phyloP scores from a whole-genome alignment of 805 yeast species.

The Starmerella cellae region DNA sequence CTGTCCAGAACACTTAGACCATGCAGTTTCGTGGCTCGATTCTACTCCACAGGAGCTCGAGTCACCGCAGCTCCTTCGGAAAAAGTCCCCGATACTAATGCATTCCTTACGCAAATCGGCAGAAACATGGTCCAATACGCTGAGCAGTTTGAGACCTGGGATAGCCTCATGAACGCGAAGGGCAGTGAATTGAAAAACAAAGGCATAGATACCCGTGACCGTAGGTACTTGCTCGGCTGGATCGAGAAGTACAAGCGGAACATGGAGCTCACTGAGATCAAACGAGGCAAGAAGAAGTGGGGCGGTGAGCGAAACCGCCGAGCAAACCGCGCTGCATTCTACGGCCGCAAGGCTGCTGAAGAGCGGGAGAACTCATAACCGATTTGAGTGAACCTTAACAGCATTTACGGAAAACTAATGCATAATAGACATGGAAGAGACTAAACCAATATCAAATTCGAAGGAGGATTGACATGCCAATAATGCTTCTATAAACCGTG shows the following conservation, averaged over 20 bases:
- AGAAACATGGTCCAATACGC: conserved; percentile 54
- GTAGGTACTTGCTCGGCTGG: conserved; percentile 60
- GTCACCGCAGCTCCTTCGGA: conserved; percentile 31
- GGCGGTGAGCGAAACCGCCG: conserved; percentile 81
- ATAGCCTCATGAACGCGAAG: conserved; percentile 44
- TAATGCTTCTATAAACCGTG: no score
- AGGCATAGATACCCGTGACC: conserved; percentile 60
- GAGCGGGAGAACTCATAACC: conserved; percentile 12
- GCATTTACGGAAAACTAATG: no score
- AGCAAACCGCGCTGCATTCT: conserved; percentile 42
- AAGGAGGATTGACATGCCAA: no score
- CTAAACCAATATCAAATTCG: no score
- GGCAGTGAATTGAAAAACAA: conserved; percentile 50
- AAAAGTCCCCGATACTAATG: conserved; percentile 50
- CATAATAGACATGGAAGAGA: no score
- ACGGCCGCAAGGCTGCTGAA: conserved; percentile 26
- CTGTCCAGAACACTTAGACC: no score
- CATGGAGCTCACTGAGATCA: conserved; percentile 41
- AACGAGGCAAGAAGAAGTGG: conserved; percentile 56
- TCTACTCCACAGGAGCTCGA: conserved; percentile 1
- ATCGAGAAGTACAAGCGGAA: conserved; percentile 51
- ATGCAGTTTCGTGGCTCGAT: no score
- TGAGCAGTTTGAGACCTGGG: conserved; percentile 63
- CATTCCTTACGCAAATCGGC: conserved; percentile 70
- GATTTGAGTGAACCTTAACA: no score